Percentiles rank a stretch among this genome's conserved stretches.
Evolutionary conservation across 2,329 filamentous ascomycete genomes (phyloP).

Genomic region (Neoascochyta sp.): DNA sequence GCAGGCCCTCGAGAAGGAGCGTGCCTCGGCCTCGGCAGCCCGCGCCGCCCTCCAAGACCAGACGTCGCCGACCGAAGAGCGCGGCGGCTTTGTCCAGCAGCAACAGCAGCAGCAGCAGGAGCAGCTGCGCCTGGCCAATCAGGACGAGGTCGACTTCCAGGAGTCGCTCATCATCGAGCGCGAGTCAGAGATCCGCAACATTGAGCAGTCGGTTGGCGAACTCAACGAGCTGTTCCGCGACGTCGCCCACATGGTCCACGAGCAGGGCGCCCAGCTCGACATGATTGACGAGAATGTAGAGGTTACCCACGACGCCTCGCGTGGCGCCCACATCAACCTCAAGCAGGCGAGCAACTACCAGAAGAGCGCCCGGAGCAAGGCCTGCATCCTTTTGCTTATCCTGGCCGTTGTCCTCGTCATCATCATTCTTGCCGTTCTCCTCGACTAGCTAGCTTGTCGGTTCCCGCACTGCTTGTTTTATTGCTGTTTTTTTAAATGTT

Average conservation of each 20-base stretch:
- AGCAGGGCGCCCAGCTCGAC: slow-evolving; percentile 86
- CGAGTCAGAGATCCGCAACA: slow-evolving; percentile 94
- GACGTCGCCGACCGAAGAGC: slow-evolving; percentile 39
- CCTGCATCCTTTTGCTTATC: slow-evolving; percentile 86
- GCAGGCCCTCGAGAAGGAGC: slow-evolving; percentile 85
- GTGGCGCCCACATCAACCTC: slow-evolving; percentile 81
- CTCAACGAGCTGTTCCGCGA: slow-evolving; percentile 96
- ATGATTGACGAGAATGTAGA: slow-evolving; percentile 87
- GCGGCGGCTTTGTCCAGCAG: slow-evolving; percentile 49
- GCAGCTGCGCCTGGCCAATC: slow-evolving; percentile 75
- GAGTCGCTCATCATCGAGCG: slow-evolving; percentile 93
- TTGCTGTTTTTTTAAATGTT: slow-evolving; percentile 9
- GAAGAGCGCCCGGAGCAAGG: slow-evolving; percentile 91
- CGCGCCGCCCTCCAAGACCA: slow-evolving; percentile 71
- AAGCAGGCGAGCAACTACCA: slow-evolving; percentile 85
- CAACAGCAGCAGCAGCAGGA: slow-evolving; percentile 61
- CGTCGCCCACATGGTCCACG: slow-evolving; percentile 93
- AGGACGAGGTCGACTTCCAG: slow-evolving; percentile 97
- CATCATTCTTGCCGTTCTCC: slow-evolving; percentile 78
- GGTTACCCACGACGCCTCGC: slow-evolving; percentile 73
- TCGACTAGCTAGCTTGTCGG: slow-evolving; percentile 56
- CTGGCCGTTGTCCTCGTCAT: slow-evolving; percentile 85
- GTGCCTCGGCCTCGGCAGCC: slow-evolving; percentile 77
- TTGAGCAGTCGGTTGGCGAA: slow-evolving; percentile 93
- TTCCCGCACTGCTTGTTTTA: slow-evolving; percentile 3